A percentile compares a stretch with the other conserved stretches of the same genome.
These are phyloP conservation scores for Septoria petroselini DNA, from an alignment of 2,329 filamentous ascomycete species.

Conservation along the genomic window DNA sequence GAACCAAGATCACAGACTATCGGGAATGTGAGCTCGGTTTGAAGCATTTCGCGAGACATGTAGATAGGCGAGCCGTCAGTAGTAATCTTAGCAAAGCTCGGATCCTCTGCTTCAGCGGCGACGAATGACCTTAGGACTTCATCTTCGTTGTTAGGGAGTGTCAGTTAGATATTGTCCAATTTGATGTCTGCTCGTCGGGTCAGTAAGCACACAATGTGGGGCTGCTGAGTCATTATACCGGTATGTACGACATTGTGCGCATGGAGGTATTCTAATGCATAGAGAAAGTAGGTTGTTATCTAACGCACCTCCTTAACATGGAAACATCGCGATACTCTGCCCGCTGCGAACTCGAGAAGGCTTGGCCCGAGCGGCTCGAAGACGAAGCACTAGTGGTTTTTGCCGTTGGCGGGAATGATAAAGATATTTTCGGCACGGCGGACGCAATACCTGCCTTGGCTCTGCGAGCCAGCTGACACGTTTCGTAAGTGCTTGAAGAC, in stretches of 20 bases:
- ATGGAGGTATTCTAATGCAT: conserved; percentile 10
- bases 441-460: too few relatives aligned
- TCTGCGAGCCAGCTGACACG: too few relatives aligned
- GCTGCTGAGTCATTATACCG: background rate
- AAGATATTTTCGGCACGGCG: too few relatives aligned
- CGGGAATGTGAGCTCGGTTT: conserved; percentile 5
- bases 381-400: too few relatives aligned
- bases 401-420: too few relatives aligned
- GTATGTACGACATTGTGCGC: conserved; percentile 6
- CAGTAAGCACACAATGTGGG: conserved; percentile 6
- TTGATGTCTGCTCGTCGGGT: conserved; percentile 9
- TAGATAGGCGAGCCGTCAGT: background rate
- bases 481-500: conserved; percentile 6
- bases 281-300: conserved; percentile 6
- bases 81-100: background rate
- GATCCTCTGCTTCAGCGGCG: background rate
- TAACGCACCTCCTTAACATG: conserved; percentile 5
- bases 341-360: too few relatives aligned
- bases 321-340: too few relatives aligned
- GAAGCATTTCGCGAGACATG: conserved; percentile 6
- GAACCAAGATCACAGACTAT: conserved; percentile 11
- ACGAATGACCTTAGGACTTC: conserved; percentile 1
- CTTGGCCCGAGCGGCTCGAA: too few relatives aligned
- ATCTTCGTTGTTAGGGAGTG: conserved; percentile 8
- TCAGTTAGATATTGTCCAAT: conserved; percentile 11